Evolutionary conservation across 1,139 yeast species (phyloP).

Genomic region (Geotrichum carabidarum): DNA sequence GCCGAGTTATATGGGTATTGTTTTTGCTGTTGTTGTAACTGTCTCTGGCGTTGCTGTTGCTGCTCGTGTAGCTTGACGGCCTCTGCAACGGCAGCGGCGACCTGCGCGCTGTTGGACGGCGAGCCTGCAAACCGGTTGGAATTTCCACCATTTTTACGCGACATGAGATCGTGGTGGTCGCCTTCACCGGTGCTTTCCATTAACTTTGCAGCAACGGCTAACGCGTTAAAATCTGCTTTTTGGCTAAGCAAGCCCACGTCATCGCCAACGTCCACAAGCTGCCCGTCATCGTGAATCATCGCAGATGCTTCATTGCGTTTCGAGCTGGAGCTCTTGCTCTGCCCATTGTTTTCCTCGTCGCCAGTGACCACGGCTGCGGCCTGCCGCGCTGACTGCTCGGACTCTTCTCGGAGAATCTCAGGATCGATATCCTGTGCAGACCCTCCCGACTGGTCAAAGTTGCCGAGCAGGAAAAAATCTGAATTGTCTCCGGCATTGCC

Average conservation of each 20-base stretch:
- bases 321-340: background rate
- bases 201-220: slow-evolving; percentile 17
- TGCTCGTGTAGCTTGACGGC: slow-evolving; percentile 8
- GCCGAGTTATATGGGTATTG: slow-evolving; percentile 1
- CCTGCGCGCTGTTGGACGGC: slow-evolving; percentile 4
- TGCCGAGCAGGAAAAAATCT: slow-evolving; percentile 15
- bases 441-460: slow-evolving; percentile 17
- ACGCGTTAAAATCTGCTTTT: slow-evolving; percentile 18
- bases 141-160: slow-evolving; percentile 1
- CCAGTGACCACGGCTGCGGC: slow-evolving; percentile 11
- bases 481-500: slow-evolving; percentile 13
- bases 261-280: slow-evolving; percentile 7
- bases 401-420: slow-evolving; percentile 31
- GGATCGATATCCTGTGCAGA: slow-evolving; percentile 35
- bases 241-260: slow-evolving; percentile 2
- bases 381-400: slow-evolving; percentile 17
- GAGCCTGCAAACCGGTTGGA: background rate
- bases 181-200: slow-evolving; percentile 11
- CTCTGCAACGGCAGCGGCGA: slow-evolving; percentile 8
- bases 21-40: slow-evolving; percentile 3
- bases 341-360: background rate
- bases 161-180: slow-evolving; percentile 8
- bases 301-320: slow-evolving; percentile 16
- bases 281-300: slow-evolving; percentile 1
- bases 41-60: background rate